phyloP scores from a whole-genome alignment of 148 eudicot genomes.

The Hydrangea macrophylla region DNA sequence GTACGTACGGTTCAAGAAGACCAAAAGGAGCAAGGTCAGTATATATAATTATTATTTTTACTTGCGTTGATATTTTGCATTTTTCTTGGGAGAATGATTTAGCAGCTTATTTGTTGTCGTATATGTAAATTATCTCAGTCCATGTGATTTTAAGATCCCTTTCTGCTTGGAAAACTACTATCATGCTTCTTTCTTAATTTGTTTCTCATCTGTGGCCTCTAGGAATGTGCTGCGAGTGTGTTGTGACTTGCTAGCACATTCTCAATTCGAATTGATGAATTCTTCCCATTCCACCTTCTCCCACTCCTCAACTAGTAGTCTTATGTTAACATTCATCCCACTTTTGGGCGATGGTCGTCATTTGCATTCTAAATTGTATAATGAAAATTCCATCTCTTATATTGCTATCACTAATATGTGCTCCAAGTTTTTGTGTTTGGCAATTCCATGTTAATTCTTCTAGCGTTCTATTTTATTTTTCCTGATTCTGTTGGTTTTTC shows the following conservation, averaged over 20 bases:
- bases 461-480: not conserved
- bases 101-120: constrained; percentile 5
- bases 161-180: not conserved
- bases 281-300: too few relatives aligned
- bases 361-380: not conserved
- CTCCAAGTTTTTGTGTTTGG: not conserved
- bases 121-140: not conserved
- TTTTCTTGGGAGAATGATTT: constrained; percentile 6
- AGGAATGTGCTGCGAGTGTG: too few relatives aligned
- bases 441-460: not conserved
- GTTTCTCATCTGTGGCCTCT: not conserved
- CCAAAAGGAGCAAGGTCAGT: constrained; percentile 90
- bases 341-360: too few relatives aligned
- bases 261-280: too few relatives aligned
- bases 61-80: not conserved
- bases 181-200: not conserved
- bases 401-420: too few relatives aligned
- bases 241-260: too few relatives aligned
- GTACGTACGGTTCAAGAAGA: constrained; percentile 97
- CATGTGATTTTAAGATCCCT: not conserved
- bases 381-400: not conserved
- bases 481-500: not conserved
- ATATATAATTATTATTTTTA: constrained; percentile 5
- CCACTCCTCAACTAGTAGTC: too few relatives aligned
- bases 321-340: too few relatives aligned